Conservation (phyloP, 139 green algal genomes). For the Ulvella scutata region DNA sequence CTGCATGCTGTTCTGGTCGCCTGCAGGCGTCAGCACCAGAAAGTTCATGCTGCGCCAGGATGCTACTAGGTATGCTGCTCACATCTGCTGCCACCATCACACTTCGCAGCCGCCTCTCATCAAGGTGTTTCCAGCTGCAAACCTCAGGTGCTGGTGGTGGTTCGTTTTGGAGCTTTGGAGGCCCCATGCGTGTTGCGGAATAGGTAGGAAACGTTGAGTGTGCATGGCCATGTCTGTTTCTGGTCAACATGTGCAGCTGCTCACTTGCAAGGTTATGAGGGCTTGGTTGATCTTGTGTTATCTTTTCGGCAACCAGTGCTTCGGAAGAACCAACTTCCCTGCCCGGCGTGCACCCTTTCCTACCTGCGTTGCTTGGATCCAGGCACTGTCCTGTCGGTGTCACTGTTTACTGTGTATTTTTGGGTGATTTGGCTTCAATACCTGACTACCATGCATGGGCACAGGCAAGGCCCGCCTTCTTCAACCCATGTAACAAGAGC, state of each 20-base stretch:
- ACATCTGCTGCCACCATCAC: background rate
- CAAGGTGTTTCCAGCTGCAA: background rate
- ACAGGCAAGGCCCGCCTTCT: background rate
- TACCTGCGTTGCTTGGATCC: background rate
- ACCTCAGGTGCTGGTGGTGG: background rate
- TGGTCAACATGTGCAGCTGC: background rate
- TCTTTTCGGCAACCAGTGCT: too few relatives aligned
- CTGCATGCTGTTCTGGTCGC: background rate
- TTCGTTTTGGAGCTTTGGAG: background rate
- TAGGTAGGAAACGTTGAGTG: too few relatives aligned
- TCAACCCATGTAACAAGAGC: background rate
- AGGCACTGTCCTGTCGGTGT: background rate
- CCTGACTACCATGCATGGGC: background rate
- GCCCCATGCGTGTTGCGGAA: too few relatives aligned
- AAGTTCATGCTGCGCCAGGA: constrained; percentile 1
- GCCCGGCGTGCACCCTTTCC: too few relatives aligned
- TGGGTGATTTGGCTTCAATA: background rate
- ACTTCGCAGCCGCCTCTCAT: background rate
- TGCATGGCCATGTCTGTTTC: background rate
- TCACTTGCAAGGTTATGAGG: too few relatives aligned
- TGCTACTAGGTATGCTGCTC: background rate
- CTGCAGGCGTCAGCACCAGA: background rate
- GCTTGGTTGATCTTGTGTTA: too few relatives aligned
- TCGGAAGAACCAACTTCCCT: too few relatives aligned
- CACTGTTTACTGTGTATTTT: background rate